Evolutionary conservation across 2,329 filamentous ascomycete species (phyloP).

Genomic region (Rhynchosporium secalis): DNA sequence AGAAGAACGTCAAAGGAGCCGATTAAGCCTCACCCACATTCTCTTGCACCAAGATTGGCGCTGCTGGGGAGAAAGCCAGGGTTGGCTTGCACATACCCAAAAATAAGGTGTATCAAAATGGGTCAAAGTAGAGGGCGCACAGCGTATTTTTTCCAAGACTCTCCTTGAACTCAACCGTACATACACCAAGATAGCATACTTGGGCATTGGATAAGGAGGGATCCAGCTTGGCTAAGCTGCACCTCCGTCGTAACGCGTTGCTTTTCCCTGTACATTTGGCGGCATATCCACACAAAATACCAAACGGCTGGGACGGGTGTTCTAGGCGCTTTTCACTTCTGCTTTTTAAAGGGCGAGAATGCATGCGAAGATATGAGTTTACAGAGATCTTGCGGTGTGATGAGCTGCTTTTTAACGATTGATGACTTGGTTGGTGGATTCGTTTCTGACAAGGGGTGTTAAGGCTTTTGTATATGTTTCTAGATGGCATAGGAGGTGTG

Average conservation of each 20-base stretch:
- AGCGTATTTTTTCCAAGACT: slow-evolving; percentile 5
- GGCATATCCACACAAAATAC: slow-evolving; percentile 4
- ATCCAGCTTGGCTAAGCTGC: slow-evolving; percentile 5
- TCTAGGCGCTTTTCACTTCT: slow-evolving; percentile 7
- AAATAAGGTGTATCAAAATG: slow-evolving; percentile 4
- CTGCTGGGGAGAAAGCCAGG: neutral
- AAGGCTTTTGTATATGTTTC: slow-evolving; percentile 12
- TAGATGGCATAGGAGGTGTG: neutral
- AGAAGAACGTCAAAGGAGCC: slow-evolving; percentile 58
- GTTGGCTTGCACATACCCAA: neutral
- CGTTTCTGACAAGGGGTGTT: neutral
- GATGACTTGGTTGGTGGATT: slow-evolving; percentile 11
- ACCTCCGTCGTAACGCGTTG: neutral
- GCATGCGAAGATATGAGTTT: slow-evolving; percentile 2
- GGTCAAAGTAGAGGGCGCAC: neutral
- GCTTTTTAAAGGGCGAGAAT: neutral
- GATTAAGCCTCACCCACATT: slow-evolving; percentile 42
- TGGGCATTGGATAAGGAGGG: slow-evolving; percentile 7
- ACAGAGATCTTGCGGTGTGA: slow-evolving; percentile 7
- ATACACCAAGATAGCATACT: slow-evolving; percentile 9
- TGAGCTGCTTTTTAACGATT: slow-evolving; percentile 7
- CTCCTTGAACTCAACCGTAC: slow-evolving; percentile 10
- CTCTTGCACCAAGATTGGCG: neutral
- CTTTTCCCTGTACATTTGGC: neutral
- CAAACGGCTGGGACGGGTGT: slow-evolving; percentile 3